These are phyloP conservation scores for Porcisia deanei DNA, from an alignment of 208 protist species.

Conservation along the genomic window DNA sequence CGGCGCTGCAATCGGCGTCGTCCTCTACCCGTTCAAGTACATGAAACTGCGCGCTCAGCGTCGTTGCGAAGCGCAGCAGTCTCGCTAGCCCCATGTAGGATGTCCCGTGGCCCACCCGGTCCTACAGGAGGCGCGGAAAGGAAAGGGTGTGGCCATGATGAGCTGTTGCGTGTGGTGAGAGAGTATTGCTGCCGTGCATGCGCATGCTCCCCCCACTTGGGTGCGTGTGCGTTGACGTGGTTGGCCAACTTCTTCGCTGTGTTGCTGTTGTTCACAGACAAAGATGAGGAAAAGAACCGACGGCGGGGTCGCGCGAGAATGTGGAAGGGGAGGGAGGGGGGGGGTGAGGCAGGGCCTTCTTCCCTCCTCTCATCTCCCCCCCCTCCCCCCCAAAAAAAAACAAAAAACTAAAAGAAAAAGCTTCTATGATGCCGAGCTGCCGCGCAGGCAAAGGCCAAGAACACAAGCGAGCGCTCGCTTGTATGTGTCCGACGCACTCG, in stretches of 20 bases:
- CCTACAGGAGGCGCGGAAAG: neutral
- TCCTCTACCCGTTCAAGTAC: conserved; percentile 65
- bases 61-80: neutral
- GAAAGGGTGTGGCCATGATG: neutral
- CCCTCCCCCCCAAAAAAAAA: neutral
- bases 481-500: neutral
- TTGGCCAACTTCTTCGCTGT: neutral
- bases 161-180: neutral
- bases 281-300: neutral
- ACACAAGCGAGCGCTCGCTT: neutral
- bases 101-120: neutral
- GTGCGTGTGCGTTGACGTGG: neutral
- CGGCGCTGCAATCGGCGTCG: conserved; percentile 35
- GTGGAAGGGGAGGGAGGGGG: neutral
- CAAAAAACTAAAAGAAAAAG: neutral
- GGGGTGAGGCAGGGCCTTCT: no score
- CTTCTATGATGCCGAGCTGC: neutral
- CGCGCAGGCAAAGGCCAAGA: neutral
- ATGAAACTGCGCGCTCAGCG: conserved; percentile 35
- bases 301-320: neutral
- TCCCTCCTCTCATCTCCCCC: no score
- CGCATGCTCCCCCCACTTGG: neutral
- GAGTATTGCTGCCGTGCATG: neutral
- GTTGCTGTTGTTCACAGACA: conserved; percentile 6
- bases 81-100: neutral